Base-by-base conservation (phyloP, 2,329 filamentous ascomycete genomes). In the Alternaria hordeiaustralica region DNA sequence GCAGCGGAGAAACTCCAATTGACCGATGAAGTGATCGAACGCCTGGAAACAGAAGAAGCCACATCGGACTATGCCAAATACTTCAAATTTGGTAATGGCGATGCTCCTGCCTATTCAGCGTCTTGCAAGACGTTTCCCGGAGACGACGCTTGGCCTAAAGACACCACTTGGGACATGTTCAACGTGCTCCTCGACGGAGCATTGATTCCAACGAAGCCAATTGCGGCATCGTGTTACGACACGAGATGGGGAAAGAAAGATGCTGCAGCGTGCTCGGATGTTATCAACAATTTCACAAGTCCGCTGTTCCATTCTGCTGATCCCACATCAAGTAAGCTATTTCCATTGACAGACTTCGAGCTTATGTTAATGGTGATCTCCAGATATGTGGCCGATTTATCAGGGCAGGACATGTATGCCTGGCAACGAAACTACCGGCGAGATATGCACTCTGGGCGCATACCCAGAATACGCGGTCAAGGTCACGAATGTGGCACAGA, bases 351-450 rank as follows among this genome's bases (percentile, higher is more conserved):
- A 33, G 18, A 13, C 12, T 21, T 30, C 28, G 28, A 30, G 28
- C 28, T 10, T 13, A 30, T 9, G 47, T 23, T 11, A 15, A 11
- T 13, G 15, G 41, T 46, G 18, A 56, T 20, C 7, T 36, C 49
- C 11, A 62, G 60, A 59, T 11, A 60, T 76, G 9, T 75, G 71
- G 46, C 75, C 72, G 3, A 63, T 76, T n/a, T 75, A 65, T 28
- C 71, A 75, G 60, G 75, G 75, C 8, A 57, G 73, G 5, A 77
- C 75, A 13, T 77, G 74, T 33, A 63, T 68, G 47, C 75, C 75
- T 8, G 66, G 64, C 2, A 58, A 70, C 2, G 64, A 71, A 23
- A 72, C 70, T 43, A 47, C 69, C 12, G 71, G 67, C n/a, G 64
- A 55, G 9, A 68, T 59, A 13, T 77, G 73, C 43, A 72, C 71